A percentile compares a stretch with the other conserved stretches of the same genome.
Conservation (phyloP, 495 filamentous ascomycete species). For the Penicillium mononematosum region DNA sequence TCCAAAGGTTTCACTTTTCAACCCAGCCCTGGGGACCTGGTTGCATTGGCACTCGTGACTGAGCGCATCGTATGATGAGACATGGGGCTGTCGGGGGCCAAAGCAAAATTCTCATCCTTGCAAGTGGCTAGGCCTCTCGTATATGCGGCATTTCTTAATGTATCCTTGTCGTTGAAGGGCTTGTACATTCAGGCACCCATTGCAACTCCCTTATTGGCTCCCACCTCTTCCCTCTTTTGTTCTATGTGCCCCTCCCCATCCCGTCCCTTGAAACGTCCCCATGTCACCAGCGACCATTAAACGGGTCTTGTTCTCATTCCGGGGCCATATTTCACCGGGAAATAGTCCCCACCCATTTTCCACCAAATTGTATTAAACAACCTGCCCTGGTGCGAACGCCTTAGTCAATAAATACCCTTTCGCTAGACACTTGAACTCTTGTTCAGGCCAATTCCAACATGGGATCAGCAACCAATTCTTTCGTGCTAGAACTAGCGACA, state of each 20-base stretch:
- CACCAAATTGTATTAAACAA: neutral
- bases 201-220: neutral
- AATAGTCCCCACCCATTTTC: neutral
- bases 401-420: neutral
- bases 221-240: neutral
- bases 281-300: neutral
- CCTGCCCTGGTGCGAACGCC: neutral
- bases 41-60: neutral
- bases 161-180: neutral
- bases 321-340: neutral
- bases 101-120: neutral
- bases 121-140: neutral
- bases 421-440: neutral
- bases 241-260: neutral
- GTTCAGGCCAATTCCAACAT: neutral
- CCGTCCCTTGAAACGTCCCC: neutral
- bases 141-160: neutral
- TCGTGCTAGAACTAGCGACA: constrained; percentile 21
- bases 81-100: neutral
- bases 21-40: neutral
- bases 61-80: neutral
- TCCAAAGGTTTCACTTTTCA: neutral
- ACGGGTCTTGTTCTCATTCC: neutral
- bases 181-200: neutral
- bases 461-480: neutral